A percentile compares a stretch with the other conserved stretches of the same genome.
Conservation (phyloP, 2,329 filamentous ascomycete genomes). For the Ambrosiella cleistominuta region DNA sequence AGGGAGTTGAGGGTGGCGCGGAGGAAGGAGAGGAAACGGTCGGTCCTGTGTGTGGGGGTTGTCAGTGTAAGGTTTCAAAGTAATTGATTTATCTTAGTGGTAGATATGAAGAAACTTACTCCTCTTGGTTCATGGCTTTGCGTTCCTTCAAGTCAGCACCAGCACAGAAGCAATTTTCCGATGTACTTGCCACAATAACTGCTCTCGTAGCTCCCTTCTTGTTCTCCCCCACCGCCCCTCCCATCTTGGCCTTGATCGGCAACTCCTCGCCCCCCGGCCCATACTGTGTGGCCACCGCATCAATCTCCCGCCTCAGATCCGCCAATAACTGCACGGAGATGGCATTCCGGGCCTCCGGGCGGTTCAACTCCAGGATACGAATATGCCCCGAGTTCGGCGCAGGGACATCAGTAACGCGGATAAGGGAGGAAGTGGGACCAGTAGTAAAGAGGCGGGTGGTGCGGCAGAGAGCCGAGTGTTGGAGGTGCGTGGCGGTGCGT, state of each 20-base stretch:
- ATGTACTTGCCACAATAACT: slow-evolving; percentile 65
- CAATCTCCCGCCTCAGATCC: slow-evolving; percentile 53
- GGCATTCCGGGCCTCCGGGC: slow-evolving; percentile 73
- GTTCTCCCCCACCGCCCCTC: slow-evolving; percentile 27
- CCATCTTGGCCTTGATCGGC: slow-evolving; percentile 24
- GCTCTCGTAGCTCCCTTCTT: slow-evolving; percentile 51
- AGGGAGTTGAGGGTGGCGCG: slow-evolving; percentile 60
- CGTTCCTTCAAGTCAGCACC: slow-evolving; percentile 90
- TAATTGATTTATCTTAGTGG: neutral
- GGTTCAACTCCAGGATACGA: slow-evolving; percentile 72
- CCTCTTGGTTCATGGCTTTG: slow-evolving; percentile 53
- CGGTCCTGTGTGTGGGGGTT: slow-evolving; percentile 37
- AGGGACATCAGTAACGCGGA: slow-evolving; percentile 58
- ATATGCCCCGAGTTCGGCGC: slow-evolving; percentile 70
- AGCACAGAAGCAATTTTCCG: slow-evolving; percentile 81
- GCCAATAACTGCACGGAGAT: slow-evolving; percentile 64
- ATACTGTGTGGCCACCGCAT: slow-evolving; percentile 50
- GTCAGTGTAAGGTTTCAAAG: neutral
- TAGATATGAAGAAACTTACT: slow-evolving; percentile 37
- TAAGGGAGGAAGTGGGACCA: slow-evolving; percentile 31
- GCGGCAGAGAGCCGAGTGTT: neutral
- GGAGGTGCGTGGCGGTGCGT: neutral
- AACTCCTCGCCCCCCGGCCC: slow-evolving; percentile 41
- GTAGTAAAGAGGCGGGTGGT: slow-evolving; percentile 23
- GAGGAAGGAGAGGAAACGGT: slow-evolving; percentile 59